Base-by-base conservation (phyloP, 2,329 filamentous ascomycete species). In the Cladosporium sp. region DNA sequence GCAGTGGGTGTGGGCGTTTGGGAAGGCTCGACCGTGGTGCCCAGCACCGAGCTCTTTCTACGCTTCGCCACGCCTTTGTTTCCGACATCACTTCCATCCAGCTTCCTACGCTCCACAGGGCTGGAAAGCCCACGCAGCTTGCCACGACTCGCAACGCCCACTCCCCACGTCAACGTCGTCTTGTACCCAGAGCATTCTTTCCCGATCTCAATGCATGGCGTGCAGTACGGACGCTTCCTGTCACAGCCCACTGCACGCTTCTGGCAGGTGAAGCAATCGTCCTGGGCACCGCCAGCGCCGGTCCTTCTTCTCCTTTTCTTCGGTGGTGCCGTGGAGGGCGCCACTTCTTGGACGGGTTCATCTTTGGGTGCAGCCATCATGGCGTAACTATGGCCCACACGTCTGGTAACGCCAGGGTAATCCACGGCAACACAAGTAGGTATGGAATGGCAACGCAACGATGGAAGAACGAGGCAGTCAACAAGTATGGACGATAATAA, bases 141-240 rank as follows among this genome's bases (percentile, higher is more conserved):
- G 70, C 93, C 93, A 68, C 93, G 87, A 75, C 92, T 97, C 57
- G 93, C 93, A 59, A 97, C 93, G 52, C 93, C 93, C 48, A 97
- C 90, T 40, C 91, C 91, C 93, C 93, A 97, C 47, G 93, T 97
- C 74, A 97, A 81, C 66, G 93, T 92, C 15, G 93, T 97, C 77
- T 95, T 95, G 80, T 97, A 97, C 59, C 93, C 93, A 25, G 90
- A 91, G 77, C 93, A 97, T 70, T 96, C 91, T 72, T 91, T 91
- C 63, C 91, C 92, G 63, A 91, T 82, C 66, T 96, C 90, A 62
- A 97, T 83, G 74, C 93, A 99, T 75, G 91, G 92, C 44, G 91
- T 91, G 77, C 94, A 97, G 76, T 97, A 97, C 8, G 93, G 93
- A 67, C 93, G 84, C 70, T 91, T 86, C 66, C 93, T 86, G 75